These are phyloP conservation scores for Lactuca saligna DNA, from an alignment of 129 eudicot genomes.

Conservation along the genomic window DNA sequence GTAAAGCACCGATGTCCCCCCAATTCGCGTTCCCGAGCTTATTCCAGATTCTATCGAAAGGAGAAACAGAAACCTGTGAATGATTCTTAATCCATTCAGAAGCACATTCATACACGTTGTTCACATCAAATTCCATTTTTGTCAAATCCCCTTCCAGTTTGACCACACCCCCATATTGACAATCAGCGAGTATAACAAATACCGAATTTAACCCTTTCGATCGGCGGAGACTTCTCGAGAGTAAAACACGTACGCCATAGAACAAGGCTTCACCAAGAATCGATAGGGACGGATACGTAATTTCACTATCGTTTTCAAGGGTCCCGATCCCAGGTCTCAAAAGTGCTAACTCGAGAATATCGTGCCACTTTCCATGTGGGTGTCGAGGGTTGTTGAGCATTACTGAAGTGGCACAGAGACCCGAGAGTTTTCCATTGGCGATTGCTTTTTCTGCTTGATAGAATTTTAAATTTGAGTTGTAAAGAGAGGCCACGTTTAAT, in stretches of 20 bases:
- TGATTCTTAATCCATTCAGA: slow-evolving; percentile 77
- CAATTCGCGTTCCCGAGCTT: slow-evolving; percentile 95
- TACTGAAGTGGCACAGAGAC: slow-evolving; percentile 78
- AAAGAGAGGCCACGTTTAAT: slow-evolving; percentile 55
- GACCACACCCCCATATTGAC: slow-evolving; percentile 80
- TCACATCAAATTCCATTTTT: slow-evolving; percentile 64
- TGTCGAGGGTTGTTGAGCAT: slow-evolving; percentile 91
- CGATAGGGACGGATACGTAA: slow-evolving; percentile 43
- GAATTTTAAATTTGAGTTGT: slow-evolving; percentile 63
- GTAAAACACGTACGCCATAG: slow-evolving; percentile 66
- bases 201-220: slow-evolving; percentile 62
- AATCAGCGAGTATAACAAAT: slow-evolving; percentile 68
- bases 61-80: slow-evolving; percentile 63
- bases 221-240: slow-evolving; percentile 79
- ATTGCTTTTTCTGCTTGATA: slow-evolving; percentile 88
- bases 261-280: slow-evolving; percentile 75
- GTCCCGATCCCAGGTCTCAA: slow-evolving; percentile 59
- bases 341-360: slow-evolving; percentile 73
- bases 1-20: slow-evolving; percentile 92
- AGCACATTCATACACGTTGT: slow-evolving; percentile 73
- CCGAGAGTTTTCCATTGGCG: slow-evolving; percentile 68
- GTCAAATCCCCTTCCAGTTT: slow-evolving; percentile 92
- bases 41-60: slow-evolving; percentile 91
- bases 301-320: slow-evolving; percentile 46
- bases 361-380: slow-evolving; percentile 97